These are phyloP conservation scores for Diaporthe citriasiana DNA, from an alignment of 2,329 filamentous ascomycete species.

Conservation along the genomic window DNA sequence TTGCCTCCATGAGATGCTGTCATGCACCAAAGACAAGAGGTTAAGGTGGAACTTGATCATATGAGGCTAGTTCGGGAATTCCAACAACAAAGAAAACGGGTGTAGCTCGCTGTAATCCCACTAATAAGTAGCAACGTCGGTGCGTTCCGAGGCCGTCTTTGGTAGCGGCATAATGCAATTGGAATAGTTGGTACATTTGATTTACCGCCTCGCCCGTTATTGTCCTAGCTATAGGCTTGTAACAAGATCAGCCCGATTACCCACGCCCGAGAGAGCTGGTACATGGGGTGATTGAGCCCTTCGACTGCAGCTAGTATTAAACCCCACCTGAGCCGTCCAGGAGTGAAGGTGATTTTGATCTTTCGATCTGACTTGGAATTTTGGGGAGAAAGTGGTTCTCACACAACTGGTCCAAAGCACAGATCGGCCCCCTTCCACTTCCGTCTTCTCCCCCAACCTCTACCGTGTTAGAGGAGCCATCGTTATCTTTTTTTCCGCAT, in stretches of 20 bases:
- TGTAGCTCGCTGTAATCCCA: background rate
- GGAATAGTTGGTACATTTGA: background rate
- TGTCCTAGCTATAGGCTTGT: background rate
- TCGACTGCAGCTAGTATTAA: background rate
- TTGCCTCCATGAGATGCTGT: background rate
- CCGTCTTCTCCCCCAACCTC: background rate
- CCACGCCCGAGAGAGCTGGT: background rate
- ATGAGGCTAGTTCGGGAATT: background rate
- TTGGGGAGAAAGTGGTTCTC: background rate
- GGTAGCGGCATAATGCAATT: background rate
- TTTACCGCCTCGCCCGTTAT: background rate
- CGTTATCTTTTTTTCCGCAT: background rate
- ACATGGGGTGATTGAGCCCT: background rate
- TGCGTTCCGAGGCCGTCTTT: background rate
- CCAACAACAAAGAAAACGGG: background rate
- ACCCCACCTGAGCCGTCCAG: background rate
- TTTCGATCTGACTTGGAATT: background rate
- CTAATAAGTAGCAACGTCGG: background rate
- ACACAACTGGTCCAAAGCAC: background rate
- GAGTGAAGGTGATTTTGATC: background rate
- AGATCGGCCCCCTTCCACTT: background rate
- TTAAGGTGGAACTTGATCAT: constrained; percentile 3
- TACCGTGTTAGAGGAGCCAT: background rate
- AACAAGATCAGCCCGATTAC: background rate
- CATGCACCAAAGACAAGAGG: background rate